These are phyloP conservation scores for Ophiosphaerella narmari DNA, from an alignment of 2,329 filamentous ascomycete genomes.

Conservation along the genomic window DNA sequence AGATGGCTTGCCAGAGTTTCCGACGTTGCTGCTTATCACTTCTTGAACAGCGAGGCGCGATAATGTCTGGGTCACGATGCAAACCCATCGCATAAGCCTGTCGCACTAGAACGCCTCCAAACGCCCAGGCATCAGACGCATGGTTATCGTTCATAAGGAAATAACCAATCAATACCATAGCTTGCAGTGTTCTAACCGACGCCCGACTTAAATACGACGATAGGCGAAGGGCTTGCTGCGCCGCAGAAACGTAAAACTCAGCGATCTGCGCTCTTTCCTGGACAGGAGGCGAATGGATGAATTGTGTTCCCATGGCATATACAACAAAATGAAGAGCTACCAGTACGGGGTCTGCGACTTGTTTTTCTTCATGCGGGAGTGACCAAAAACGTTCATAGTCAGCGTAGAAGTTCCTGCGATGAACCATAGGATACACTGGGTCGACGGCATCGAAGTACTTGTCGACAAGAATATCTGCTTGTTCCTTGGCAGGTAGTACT, in stretches of 20 bases:
- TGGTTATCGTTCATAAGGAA: constrained; percentile 88
- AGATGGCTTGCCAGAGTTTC: constrained; percentile 81
- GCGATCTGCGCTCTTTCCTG: constrained; percentile 73
- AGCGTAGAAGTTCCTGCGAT: constrained; percentile 74
- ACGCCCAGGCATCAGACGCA: constrained; percentile 80
- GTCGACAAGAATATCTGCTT: constrained; percentile 70
- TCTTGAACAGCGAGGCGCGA: constrained; percentile 65
- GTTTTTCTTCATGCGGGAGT: constrained; percentile 61
- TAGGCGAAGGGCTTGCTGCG: constrained; percentile 76
- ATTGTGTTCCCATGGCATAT: constrained; percentile 78
- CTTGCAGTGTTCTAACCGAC: constrained; percentile 73
- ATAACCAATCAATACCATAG: constrained; percentile 82
- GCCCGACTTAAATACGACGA: constrained; percentile 78
- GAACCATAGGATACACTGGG: constrained; percentile 80
- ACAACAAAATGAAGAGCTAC: constrained; percentile 77
- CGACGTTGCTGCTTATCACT: constrained; percentile 79
- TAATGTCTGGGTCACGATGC: constrained; percentile 77
- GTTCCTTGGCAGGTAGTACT: constrained; percentile 74
- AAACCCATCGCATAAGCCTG: constrained; percentile 83
- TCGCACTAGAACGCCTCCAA: constrained; percentile 75
- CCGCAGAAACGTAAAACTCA: constrained; percentile 80
- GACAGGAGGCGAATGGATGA: constrained; percentile 63
- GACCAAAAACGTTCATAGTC: constrained; percentile 82
- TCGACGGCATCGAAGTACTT: constrained; percentile 68
- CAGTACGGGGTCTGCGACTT: constrained; percentile 67